Evolutionary conservation across 768 basidiomycete species (phyloP), one percentile per base, ranked within the genome.

Genomic region (Rhizopogon vulgaris): DNA sequence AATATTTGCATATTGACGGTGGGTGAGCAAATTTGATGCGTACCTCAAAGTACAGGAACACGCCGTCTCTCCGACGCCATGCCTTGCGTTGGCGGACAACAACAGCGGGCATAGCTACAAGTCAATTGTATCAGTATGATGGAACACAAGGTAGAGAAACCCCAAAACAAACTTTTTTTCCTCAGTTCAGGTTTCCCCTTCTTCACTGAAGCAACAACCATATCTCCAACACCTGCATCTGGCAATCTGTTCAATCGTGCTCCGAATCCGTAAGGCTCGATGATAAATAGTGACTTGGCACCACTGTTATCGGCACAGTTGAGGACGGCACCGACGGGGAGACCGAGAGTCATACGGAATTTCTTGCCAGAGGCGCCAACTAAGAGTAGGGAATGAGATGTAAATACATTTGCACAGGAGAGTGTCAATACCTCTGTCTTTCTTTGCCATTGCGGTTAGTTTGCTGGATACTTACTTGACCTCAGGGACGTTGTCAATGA

Each of bases 291-390:
- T 52, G 87, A 92, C 78, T 97, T 99, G 60, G 95, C 96, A 59
- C 96, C 96, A 66, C 90, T 92, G 85, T 99, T 99, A 79, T 99
- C 96, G 47, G 94, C 94, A 73, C 96, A 96, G 73, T 95, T 95
- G 67, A 96, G 77, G 58, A 96, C 93, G 60, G 93, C 93, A 59
- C 91, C 92, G 58, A 90, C 88, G 56, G 91, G 93, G 49, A 94
- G 86, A 90, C 88, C 90, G 58, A 91, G 83, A 43, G 89, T 94
- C 78, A 98, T 78, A 63, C 94, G 85, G 83, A 87, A 97, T 76
- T 97, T 99, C 75, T 90, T 94, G 69, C 95, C 95, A 64, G 92
- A 81, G 57, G 86, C 81, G 63, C 73, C 72, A 57, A 73, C 76
- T 78, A 62, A 60, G 58, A 49, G 15, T 22, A 34, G 45, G 14